phyloP scores from a whole-genome alignment of 257 asterid species.

The Verbascum thapsus region DNA sequence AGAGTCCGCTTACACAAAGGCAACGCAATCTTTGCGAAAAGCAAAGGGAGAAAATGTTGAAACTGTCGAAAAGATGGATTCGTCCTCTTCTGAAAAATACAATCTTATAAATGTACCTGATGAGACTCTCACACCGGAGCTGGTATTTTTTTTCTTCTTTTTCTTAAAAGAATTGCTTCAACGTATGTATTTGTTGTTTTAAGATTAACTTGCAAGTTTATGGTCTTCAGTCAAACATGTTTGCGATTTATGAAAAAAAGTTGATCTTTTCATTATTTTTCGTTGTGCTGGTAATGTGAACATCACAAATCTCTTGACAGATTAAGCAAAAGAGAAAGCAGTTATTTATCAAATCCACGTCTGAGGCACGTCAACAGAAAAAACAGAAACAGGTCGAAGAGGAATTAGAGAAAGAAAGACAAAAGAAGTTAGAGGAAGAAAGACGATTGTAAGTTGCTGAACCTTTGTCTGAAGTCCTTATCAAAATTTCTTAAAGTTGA shows the following conservation, averaged over 20 bases:
- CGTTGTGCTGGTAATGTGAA: conserved; percentile 22
- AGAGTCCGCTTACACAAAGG: conserved; percentile 75
- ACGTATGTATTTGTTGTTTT: conserved; percentile 2
- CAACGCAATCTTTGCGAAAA: conserved; percentile 78
- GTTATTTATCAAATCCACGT: conserved; percentile 71
- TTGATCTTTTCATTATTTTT: conserved; percentile 13
- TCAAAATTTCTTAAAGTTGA: background rate
- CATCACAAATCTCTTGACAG: conserved; percentile 46
- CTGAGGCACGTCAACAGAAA: conserved; percentile 85
- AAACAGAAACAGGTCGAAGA: conserved; percentile 86
- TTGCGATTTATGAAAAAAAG: background rate
- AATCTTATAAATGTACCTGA: conserved; percentile 81
- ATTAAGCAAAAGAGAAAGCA: conserved; percentile 84
- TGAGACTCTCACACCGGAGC: conserved; percentile 76
- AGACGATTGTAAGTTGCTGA: conserved; percentile 71
- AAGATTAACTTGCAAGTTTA: conserved; percentile 12
- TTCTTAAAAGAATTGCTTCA: conserved; percentile 14
- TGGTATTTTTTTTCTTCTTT: conserved; percentile 47
- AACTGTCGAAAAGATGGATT: conserved; percentile 66
- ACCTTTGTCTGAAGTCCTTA: conserved; percentile 7
- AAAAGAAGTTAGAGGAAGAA: conserved; percentile 88
- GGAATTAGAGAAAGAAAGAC: conserved; percentile 86
- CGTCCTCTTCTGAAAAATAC: conserved; percentile 64
- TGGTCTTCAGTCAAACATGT: conserved; percentile 5
- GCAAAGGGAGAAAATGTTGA: conserved; percentile 91